A percentile compares a stretch with the other conserved stretches of the same genome.
Conservation (phyloP, 164 flowering plant species). For the Nelumbo lutea region DNA sequence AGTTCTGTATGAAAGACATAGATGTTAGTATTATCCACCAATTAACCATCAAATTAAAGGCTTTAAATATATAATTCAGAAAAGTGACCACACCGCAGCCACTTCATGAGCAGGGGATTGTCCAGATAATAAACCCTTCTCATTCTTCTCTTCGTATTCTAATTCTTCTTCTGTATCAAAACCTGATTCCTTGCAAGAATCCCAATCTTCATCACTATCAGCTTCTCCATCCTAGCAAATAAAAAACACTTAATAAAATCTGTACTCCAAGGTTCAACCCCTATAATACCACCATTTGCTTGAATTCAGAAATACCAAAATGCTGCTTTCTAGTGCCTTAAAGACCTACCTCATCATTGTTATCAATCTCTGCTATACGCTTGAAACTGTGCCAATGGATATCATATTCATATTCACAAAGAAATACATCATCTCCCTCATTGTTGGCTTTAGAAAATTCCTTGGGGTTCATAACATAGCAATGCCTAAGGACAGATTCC, state of each 20-base stretch:
- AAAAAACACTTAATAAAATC: constrained; percentile 4
- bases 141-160: constrained; percentile 44
- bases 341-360: constrained; percentile 48
- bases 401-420: constrained; percentile 93
- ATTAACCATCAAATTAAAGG: background rate
- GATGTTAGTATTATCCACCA: background rate
- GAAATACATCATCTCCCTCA: constrained; percentile 91
- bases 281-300: background rate
- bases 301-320: background rate
- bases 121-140: constrained; percentile 23
- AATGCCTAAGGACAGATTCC: constrained; percentile 77
- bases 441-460: constrained; percentile 64
- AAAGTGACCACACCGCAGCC: constrained; percentile 63
- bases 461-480: constrained; percentile 67
- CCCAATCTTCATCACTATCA: constrained; percentile 74
- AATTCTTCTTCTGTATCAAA: constrained; percentile 54
- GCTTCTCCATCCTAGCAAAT: constrained; percentile 44
- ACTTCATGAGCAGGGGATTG: constrained; percentile 32
- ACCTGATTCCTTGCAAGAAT: constrained; percentile 34
- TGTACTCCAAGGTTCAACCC: background rate
- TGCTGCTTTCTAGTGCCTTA: constrained; percentile 1
- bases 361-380: constrained; percentile 69
- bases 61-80: constrained; percentile 3
- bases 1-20: constrained; percentile 45
- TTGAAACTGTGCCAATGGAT: constrained; percentile 88